Evolutionary conservation across 2,329 filamentous ascomycete species (phyloP), one percentile per base, ranked within the genome.

Genomic region (Claviceps digitariae): DNA sequence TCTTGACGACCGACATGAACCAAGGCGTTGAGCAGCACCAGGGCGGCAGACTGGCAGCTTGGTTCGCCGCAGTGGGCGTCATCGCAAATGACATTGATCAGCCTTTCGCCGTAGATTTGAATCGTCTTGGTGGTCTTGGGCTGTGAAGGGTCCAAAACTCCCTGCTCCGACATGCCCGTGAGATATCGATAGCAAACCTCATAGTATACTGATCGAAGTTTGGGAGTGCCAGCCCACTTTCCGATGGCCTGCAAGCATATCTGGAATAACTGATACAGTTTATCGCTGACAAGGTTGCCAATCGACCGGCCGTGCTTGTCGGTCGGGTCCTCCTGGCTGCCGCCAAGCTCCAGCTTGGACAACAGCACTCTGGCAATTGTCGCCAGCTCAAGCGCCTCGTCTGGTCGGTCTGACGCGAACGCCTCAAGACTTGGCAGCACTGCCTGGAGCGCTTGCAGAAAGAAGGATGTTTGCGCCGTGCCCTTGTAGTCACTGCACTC

Each of bases 211-310:
- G 93, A 83, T 50, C 93, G 83, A 41, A 98, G 72, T 52, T 82
- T 76, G 17, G 86, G 73, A 52, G 80, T 83, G 4, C 84, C 83
- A 1, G 83, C 78, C 63, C 86, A 84, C 56, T 86, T 83, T 58
- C 84, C 81, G 52, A 95, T 85, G 5, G 89, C 88, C 60, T 84
- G 79, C 15, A 96, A 74, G 57, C 87, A 90, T 41, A 89, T 81
- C 57, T 95, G 87, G 74, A 98, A 96, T 4, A 97, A 78, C 63
- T 95, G 86, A 64, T 90, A 90, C 0, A 97, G 76, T 63, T 93
- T 88, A 65, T 97, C 91, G 64, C 89, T 87, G 36, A 93, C 82
- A 27, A 91, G 76, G 64, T 89, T 88, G 38, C 84, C 79, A 53
- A 79, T 73, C 4, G 72, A 71, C 50, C 67, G 66, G 56, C 67